These are phyloP conservation scores for Coprinopsis sp. DNA, from an alignment of 768 basidiomycete genomes.

Conservation along the genomic window DNA sequence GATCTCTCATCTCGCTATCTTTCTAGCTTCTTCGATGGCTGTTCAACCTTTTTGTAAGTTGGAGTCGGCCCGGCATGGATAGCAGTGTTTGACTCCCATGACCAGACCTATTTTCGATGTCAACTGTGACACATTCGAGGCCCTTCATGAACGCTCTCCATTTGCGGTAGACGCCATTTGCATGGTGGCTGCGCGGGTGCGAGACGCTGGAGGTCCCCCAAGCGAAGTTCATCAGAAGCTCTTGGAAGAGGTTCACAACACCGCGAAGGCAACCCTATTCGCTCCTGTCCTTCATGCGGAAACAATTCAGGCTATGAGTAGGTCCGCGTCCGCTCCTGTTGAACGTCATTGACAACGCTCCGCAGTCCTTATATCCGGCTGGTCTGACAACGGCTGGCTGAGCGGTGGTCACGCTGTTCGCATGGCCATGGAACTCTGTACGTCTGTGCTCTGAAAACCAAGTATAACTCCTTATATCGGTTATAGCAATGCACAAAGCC, in stretches of 20 bases:
- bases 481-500: conserved; percentile 80
- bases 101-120: conserved; percentile 76
- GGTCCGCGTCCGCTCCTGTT: conserved; percentile 23
- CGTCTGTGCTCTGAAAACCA: conserved; percentile 19
- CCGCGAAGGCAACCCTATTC: conserved; percentile 84
- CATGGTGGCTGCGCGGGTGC: conserved; percentile 87
- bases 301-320: conserved; percentile 92
- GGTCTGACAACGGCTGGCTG: conserved; percentile 95
- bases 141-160: conserved; percentile 82
- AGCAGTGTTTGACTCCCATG: conserved; percentile 50
- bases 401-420: conserved; percentile 95
- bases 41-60: conserved; percentile 46
- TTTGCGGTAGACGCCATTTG: conserved; percentile 92
- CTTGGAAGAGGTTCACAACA: conserved; percentile 80
- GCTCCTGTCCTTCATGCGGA: conserved; percentile 80
- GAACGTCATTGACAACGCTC: conserved; percentile 4
- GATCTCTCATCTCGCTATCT: conserved; percentile 12
- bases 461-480: not conserved
- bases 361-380: conserved; percentile 84
- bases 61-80: not conserved
- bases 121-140: conserved; percentile 78
- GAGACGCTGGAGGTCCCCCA: conserved; percentile 81
- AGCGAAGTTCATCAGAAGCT: conserved; percentile 72
- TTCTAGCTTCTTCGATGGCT: conserved; percentile 84
- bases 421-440: conserved; percentile 93